Percentiles rank a stretch among this genome's conserved stretches.
phyloP scores from a whole-genome alignment of 1,139 yeast genomes.

The Debaryomyces sp. region DNA sequence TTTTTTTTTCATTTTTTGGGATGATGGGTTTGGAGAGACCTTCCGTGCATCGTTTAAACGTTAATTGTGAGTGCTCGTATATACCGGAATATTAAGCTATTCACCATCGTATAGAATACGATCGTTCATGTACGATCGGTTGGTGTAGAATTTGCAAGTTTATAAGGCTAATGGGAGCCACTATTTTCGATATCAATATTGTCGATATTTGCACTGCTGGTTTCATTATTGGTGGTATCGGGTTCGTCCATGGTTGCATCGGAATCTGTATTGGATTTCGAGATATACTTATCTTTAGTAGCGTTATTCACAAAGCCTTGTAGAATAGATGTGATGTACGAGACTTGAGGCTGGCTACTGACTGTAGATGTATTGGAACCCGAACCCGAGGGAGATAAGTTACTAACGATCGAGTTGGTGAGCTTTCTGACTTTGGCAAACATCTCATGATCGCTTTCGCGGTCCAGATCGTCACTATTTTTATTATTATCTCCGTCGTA shows the following conservation, averaged over 20 bases:
- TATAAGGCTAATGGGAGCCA: background rate
- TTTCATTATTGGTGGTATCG: conserved; percentile 21
- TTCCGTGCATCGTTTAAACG: background rate
- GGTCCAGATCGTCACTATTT: conserved; percentile 20
- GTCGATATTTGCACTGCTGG: background rate
- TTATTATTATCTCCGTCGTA: conserved; percentile 22
- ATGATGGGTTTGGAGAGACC: background rate
- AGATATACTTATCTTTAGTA: conserved; percentile 13
- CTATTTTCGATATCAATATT: background rate
- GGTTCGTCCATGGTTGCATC: conserved; percentile 38
- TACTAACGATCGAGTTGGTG: conserved; percentile 24
- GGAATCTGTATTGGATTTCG: conserved; percentile 41
- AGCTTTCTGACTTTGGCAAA: conserved; percentile 33
- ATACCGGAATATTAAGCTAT: background rate
- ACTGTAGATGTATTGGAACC: conserved; percentile 9
- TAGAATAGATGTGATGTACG: conserved; percentile 40
- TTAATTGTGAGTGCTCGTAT: background rate
- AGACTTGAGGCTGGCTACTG: conserved; percentile 22
- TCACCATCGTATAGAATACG: background rate
- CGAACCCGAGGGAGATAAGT: conserved; percentile 9
- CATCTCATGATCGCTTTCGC: conserved; percentile 23
- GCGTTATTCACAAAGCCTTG: conserved; percentile 45
- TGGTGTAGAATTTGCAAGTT: background rate
- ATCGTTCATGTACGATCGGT: background rate
- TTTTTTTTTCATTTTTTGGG: background rate